Evolutionary conservation across 805 yeast genomes (phyloP), one percentile per base, ranked within the genome.

Genomic region (Metschnikowia similis): DNA sequence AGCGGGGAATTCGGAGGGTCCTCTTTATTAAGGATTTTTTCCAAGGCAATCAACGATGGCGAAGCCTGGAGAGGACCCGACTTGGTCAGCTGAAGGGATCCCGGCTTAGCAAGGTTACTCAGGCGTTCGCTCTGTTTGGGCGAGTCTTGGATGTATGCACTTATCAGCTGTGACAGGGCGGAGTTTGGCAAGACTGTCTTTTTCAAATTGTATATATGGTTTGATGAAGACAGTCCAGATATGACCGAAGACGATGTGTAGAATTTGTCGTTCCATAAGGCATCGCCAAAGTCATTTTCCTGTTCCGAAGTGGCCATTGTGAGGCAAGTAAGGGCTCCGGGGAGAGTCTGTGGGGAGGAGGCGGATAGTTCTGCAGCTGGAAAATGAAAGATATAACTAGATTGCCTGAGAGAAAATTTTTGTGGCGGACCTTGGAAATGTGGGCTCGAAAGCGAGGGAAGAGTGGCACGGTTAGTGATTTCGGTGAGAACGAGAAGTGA

Each of bases 211-310:
- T 53, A 41, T 41, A 64, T 53, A 49, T 67, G 73, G 48, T 56
- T 58, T 26, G 56, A 41, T 39, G 53, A 51, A 28, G 54, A 47
- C 60, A 50, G 56, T 39, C 40, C 58, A 21, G 58, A 50, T 26
- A 62, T 53, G 17, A 57, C 55, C 9, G 60, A 53, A 6, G 62
- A 51, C 16, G 68, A 61, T 42, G 70, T 63, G 54, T 71, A 71
- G 57, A 71, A 71, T 41, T 54, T 57, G 54, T 65, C 61, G 49
- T 57, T 66, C 60, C 70, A 56, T 29, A 70, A 64, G 31, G 63
- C 60, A n/a, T 66, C 69, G 51, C 70, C 75, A 39, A 52, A 57
- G 42, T 58, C 62, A 44, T 62, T 60, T 17, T 50, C 55, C 39
- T 28, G 39, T 26, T 45, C 45, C n/a, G 57, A 49, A 55, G 54